Conservation (phyloP, 1,284 basidiomycete genomes). For the Ceraceosorus guamensis region DNA sequence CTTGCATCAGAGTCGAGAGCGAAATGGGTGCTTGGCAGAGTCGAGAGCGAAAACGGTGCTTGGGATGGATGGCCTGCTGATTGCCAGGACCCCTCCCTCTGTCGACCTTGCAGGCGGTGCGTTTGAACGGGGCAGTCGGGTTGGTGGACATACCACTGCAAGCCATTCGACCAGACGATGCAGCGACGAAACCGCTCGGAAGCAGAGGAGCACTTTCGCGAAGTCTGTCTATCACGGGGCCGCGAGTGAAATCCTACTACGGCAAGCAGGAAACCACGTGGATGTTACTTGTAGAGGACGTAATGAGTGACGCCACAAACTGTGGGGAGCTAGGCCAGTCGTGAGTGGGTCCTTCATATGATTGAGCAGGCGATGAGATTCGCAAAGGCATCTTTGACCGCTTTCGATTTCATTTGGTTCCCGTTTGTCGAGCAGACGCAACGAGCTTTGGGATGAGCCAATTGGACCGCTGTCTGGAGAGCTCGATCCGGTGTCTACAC, state of each 20-base stretch:
- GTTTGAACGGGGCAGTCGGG: too few relatives aligned
- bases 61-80: not conserved
- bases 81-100: not conserved
- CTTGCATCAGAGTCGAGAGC: too few relatives aligned
- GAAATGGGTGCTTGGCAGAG: not conserved
- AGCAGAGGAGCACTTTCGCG: too few relatives aligned
- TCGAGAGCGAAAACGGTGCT: not conserved
- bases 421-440: too few relatives aligned
- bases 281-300: not conserved
- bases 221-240: not conserved
- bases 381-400: not conserved
- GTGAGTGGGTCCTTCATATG: not conserved
- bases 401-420: too few relatives aligned
- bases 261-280: not conserved
- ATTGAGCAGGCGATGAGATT: not conserved
- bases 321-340: not conserved
- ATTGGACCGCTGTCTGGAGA: not conserved
- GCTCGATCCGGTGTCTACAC: not conserved
- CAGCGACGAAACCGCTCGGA: too few relatives aligned
- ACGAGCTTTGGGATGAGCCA: not conserved
- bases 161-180: not conserved
- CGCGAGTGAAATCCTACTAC: not conserved
- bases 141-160: not conserved
- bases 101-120: too few relatives aligned
- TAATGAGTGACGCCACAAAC: not conserved